Base-by-base conservation (phyloP, 1,284 basidiomycete species). In the Lignosus rhinocerotis region DNA sequence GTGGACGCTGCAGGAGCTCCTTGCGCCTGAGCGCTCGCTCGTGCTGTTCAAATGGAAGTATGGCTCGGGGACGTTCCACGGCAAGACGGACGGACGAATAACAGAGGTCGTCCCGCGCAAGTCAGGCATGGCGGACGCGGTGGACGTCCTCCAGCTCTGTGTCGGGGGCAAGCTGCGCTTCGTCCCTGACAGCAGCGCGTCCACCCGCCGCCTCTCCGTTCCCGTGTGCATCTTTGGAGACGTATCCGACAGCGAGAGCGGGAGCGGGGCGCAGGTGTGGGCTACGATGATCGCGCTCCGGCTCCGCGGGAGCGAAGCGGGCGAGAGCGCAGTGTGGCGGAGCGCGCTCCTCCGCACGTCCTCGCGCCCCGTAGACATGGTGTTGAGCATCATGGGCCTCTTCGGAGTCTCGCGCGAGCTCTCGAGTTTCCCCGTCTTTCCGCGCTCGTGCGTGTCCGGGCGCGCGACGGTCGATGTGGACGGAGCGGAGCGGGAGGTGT, bases 321-420 rank as follows among this genome's bases (percentile, higher is more conserved):
- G 32, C 3, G 41, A 43, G 42, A 45, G 42, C 42, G 42, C 63
- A 11, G 59, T 67, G 14, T 70, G 68, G 67, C 63, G 59, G 48
- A 61, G 65, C 56, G 63, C 64, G 9, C 53, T 66, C 30, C 63
- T 67, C 63, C 61, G 66, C 34, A 67, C 69, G 43, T 68, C 70
- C 16, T 68, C 69, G 4, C 62, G 62, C 51, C 66, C 66, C 12
- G 66, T 68, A 12, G 69, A 70, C 55, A 69, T 70, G 70, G 59
- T 69, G 21, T 65, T 70, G 57, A 71, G 69, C 59, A 70, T 71
- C 58, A 69, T 69, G 69, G 68, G 66, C 19, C 59, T 70, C 6
- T 69, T 71, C 51, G 69, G 61, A 51, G 67, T 70, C 31, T 57
- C 57, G 19, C 16, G 33, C 25, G 36, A 47, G 25, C 51, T 62